Conservation (phyloP, 768 basidiomycete genomes). For the Mycena metata region DNA sequence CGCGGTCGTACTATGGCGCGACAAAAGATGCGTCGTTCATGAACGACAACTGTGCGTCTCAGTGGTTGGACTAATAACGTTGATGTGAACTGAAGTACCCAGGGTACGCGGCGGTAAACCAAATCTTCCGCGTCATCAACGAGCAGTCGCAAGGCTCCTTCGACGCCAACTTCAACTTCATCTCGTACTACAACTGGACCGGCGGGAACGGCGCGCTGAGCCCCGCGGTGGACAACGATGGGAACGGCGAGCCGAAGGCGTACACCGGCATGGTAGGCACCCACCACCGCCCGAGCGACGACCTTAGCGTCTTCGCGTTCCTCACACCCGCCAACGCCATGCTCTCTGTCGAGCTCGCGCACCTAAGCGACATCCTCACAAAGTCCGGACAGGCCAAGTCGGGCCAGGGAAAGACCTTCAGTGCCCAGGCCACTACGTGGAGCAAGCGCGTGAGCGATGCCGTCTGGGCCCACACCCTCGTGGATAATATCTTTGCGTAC, state of each 20-base stretch:
- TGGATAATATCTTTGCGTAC: conserved; percentile 79
- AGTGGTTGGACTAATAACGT: no score
- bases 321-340: conserved; percentile 86
- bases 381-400: conserved; percentile 47
- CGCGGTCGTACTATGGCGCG: conserved; percentile 77
- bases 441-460: conserved; percentile 70
- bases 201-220: conserved; percentile 74
- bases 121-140: conserved; percentile 81
- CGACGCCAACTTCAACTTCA: conserved; percentile 77
- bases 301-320: conserved; percentile 79
- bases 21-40: conserved; percentile 81
- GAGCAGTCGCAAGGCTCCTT: conserved; percentile 84
- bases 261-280: conserved; percentile 80
- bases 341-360: conserved; percentile 78
- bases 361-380: conserved; percentile 69
- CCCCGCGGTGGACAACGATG: conserved; percentile 73
- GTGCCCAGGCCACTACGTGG: conserved; percentile 66
- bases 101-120: conserved; percentile 79
- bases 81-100: not conserved
- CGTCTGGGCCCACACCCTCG: conserved; percentile 72
- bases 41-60: conserved; percentile 71
- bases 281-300: conserved; percentile 83
- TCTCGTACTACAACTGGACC: conserved; percentile 89
- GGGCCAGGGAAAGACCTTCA: conserved; percentile 63
- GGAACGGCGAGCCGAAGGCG: conserved; percentile 82